Evolutionary conservation across 768 basidiomycete genomes (phyloP).

Genomic region (Lactarius pseudohatsudake): DNA sequence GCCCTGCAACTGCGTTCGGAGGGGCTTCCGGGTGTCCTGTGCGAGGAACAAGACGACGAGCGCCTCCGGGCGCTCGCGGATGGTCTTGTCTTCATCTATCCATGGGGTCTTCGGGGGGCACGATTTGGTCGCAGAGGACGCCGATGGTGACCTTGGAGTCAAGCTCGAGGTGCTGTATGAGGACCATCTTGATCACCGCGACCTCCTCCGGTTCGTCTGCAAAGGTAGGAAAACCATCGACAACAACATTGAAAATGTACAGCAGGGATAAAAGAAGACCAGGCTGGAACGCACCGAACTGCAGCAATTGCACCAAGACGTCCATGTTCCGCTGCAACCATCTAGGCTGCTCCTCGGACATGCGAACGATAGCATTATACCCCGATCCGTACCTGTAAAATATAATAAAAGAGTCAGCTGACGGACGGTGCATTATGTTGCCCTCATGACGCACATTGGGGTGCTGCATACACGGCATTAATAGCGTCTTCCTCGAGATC

Average conservation of each 20-base stretch:
- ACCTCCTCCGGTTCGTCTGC: conserved; percentile 66
- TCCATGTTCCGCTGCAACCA: conserved; percentile 73
- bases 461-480: conserved; percentile 35
- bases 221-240: too few species aligned
- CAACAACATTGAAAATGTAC: background rate
- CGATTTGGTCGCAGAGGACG: conserved; percentile 68
- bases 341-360: conserved; percentile 49
- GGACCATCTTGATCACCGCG: conserved; percentile 54
- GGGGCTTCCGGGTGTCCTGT: too few species aligned
- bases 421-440: background rate
- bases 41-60: conserved; percentile 6
- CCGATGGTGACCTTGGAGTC: conserved; percentile 61
- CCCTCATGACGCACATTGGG: conserved; percentile 42
- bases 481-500: too few species aligned
- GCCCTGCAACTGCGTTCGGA: too few species aligned
- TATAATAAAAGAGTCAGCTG: background rate
- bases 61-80: conserved; percentile 54
- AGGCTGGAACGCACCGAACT: conserved; percentile 51
- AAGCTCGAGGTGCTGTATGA: conserved; percentile 62
- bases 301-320: conserved; percentile 69
- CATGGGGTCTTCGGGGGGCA: conserved; percentile 47
- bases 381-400: conserved; percentile 62
- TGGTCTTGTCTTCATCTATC: conserved; percentile 60
- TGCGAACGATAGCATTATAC: conserved; percentile 57
- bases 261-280: too few species aligned